Base-by-base conservation (phyloP, 805 yeast genomes). In the Saccharomycodes ludwigii region DNA sequence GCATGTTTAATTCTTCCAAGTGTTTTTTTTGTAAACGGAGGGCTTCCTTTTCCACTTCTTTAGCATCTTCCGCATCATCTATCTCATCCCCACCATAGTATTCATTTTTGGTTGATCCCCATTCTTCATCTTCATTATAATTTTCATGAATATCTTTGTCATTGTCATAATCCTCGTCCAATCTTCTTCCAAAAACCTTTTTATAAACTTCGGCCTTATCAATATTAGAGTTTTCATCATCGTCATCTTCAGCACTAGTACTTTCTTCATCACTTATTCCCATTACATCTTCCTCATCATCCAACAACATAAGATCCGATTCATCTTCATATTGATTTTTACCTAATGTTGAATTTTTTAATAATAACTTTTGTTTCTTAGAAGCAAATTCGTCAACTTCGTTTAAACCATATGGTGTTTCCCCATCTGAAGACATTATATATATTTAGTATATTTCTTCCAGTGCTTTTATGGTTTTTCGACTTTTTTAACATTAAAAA, bases 21-120 rank as follows among this genome's bases (percentile, higher is more conserved):
- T 85, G 85, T 42, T 71, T 67, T 59, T 79, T 80, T 57, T 86
- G 96, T 42, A 83, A 74, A 48, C 84, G 73, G 30, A 82, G 48
- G 0, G 97, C 97, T 56, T 91, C 96, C 44, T 73, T 75, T 36
- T 88, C 91, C 57, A 85, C 76, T 39, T 71, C 75, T 39, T 72
- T 75, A 4, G 83, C 80, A 20, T 73, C 76, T 33, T 74, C 93
- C 20, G 77, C 88, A 40, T 81, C 59, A 40, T 70, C 65, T 4
- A 57, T 41, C 30, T 61, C 64, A 48, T 51, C 70, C n/a, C 66
- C 70, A 40, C 93, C 53, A 66, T 82, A 42, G 58, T 61, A 63
- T 31, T 60, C 59, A 21, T 50, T 47, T 37, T 62, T 56, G 43
- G 55, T 61, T 31, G 55, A 41, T 52, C 70, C 70, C 70, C 70